Conservation (phyloP, 139 green algal species). For the Spirogloea muscicola region DNA sequence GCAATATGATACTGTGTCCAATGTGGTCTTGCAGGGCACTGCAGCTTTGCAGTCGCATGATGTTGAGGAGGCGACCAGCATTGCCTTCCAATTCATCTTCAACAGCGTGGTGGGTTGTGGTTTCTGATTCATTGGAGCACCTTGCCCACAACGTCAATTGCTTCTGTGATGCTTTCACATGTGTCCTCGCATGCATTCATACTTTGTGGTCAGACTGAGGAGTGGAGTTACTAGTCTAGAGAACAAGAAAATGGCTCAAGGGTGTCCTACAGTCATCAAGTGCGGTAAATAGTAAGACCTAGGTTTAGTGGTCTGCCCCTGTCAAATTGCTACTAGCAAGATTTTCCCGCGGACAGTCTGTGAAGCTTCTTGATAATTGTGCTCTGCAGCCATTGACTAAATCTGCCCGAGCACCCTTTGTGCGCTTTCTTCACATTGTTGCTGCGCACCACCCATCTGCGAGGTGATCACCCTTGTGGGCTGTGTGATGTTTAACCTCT, state of each 20-base stretch:
- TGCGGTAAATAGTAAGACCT: background rate
- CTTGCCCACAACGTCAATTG: background rate
- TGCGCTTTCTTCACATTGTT: background rate
- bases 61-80: conserved; percentile 22
- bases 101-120: background rate
- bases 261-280: background rate
- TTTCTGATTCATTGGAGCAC: background rate
- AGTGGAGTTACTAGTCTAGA: background rate
- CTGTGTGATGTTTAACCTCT: background rate
- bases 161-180: background rate
- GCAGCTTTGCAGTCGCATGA: conserved; percentile 7
- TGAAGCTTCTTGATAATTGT: too few relatives aligned
- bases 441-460: conserved; percentile 8
- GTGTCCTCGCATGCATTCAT: background rate
- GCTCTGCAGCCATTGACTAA: background rate
- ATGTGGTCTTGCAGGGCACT: too few relatives aligned
- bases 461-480: background rate
- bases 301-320: background rate
- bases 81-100: conserved; percentile 40
- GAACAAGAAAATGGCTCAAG: background rate
- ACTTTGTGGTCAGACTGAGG: background rate
- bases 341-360: too few relatives aligned
- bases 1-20: too few relatives aligned
- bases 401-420: background rate
- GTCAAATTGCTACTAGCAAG: background rate